Percentiles rank a stretch among this genome's conserved stretches.
phyloP scores from a whole-genome alignment of 2,329 filamentous ascomycete species.

The Ascochyta rabiei region DNA sequence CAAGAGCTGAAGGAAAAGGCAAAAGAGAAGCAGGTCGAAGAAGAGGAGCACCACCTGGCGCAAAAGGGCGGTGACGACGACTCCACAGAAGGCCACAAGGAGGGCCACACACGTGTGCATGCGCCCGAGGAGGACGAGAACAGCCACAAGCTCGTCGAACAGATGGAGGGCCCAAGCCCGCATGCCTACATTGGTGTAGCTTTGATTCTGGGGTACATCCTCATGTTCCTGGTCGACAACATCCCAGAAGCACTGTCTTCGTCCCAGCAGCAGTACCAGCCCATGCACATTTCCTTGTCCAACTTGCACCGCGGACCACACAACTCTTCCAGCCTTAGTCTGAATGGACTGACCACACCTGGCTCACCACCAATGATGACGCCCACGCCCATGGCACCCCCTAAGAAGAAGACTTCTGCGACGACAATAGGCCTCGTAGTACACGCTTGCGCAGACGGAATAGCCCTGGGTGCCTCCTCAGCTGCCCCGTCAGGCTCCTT shows the following conservation, averaged over 20 bases:
- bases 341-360: conserved; percentile 38
- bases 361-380: conserved; percentile 29
- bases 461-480: conserved; percentile 89
- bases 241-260: conserved; percentile 42
- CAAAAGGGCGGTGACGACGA: conserved; percentile 48
- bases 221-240: conserved; percentile 93
- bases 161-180: conserved; percentile 53
- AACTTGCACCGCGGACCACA: conserved; percentile 67
- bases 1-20: conserved; percentile 34
- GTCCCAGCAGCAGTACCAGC: conserved; percentile 68
- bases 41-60: conserved; percentile 31
- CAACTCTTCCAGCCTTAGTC: conserved; percentile 45
- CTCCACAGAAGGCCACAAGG: conserved; percentile 46
- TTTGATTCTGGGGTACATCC: conserved; percentile 83
- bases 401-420: conserved; percentile 41
- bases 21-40: conserved; percentile 26
- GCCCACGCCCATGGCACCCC: conserved; percentile 46
- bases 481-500: conserved; percentile 66
- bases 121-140: conserved; percentile 44
- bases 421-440: conserved; percentile 93
- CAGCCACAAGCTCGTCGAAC: conserved; percentile 52
- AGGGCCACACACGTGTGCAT: conserved; percentile 46
- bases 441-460: conserved; percentile 92
- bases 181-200: conserved; percentile 86
- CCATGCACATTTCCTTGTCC: conserved; percentile 86